Evolutionary conservation across 108 stramenopile genomes (phyloP), one percentile per base, ranked within the genome.

Genomic region (Pseudonitzschia pungens): DNA sequence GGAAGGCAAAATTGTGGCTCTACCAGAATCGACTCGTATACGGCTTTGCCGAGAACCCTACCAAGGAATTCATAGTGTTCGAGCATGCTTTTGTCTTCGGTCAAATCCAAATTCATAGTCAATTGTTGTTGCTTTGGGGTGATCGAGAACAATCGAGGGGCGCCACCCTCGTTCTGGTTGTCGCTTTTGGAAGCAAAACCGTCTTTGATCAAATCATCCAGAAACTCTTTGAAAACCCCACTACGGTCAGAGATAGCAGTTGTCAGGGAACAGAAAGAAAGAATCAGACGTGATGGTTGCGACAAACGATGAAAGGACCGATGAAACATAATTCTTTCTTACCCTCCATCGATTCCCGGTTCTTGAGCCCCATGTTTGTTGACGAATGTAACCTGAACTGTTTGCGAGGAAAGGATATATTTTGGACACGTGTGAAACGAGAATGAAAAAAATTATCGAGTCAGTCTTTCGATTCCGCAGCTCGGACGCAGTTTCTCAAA

Each of bases 311-410:
- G 2, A 18, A 48, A 48, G 45, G 14, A 11, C 9, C 45, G 45
- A 48, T 8, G 29, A 1, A 26, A 14, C 4, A 6, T 11, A 58
- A 6, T n/a, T 10, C 9, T 6, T 31, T 27, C 57, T 62, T 33
- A 31, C 32, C 99, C 99, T 11, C 98, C 99, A 78, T 99, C 99
- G 71, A 99, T 99, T 18, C 99, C 99, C n/a, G 96, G 92, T 77
- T 99, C 99, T 74, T 91, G 84, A 16, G 83, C 71, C 26, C 98
- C 99, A 60, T 97, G 92, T 56, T 94, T 74, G 74, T 94, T 97
- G 29, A 96, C 77, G 72, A 99, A 97, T 7, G 92, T 87, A n/a
- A 98, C 93, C 68, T 99, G 93, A 10, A 98, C 70, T 58, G 27
- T 58, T 58, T 48, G 16, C 45, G 45, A 48, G 10, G 1, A 48